Evolutionary conservation across 352 stramenopile genomes (phyloP), one percentile per base, ranked within the genome.

Genomic region (Hyaloperonospora arabidopsidis): DNA sequence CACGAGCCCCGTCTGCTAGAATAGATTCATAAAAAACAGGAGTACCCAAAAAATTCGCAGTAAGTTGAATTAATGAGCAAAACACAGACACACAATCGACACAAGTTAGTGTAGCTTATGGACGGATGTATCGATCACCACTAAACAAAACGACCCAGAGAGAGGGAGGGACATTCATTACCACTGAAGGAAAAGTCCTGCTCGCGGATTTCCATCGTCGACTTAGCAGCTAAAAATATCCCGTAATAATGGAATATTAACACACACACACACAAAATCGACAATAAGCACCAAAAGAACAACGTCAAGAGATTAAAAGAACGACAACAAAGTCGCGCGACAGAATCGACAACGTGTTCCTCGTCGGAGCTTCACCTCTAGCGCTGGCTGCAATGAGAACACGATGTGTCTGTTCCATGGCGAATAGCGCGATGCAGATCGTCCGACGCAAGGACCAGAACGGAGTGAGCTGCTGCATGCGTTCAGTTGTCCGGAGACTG

Each of bases 111-210:
- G 40, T 57, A 56, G 40, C 51, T 49, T 56, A 46, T 22, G 11
- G 13, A 17, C 29, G 13, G 38, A 19, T 28, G 29, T 38, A 21
- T 54, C n/a, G 61, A 67, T 46, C 46, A 60, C 63, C 41, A 48
- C 43, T 10, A 29, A 45, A 17, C 18, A 15, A 28, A 1, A 15
- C 25, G 7, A 7, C 25, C 3, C 7, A 29, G 25, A 29, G 7
- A 29, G 25, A 29, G 25, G 7, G 25, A 29, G 25, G 41, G 28
- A 41, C 35, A 58, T 63, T 23, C 61, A 21, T 15, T 39, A 88
- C 78, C 68, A 53, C 61, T 67, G 61, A 84, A 89, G 18, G 76
- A 89, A 29, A 73, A 89, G 50, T 85, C 74, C 45, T 86, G 72
- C 45, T 81, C 73, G 23, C 57, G 65, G 49, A 89, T 87, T 63